Evolutionary conservation across 495 filamentous ascomycete genomes (phyloP).

Genomic region (Arthonia radiata): DNA sequence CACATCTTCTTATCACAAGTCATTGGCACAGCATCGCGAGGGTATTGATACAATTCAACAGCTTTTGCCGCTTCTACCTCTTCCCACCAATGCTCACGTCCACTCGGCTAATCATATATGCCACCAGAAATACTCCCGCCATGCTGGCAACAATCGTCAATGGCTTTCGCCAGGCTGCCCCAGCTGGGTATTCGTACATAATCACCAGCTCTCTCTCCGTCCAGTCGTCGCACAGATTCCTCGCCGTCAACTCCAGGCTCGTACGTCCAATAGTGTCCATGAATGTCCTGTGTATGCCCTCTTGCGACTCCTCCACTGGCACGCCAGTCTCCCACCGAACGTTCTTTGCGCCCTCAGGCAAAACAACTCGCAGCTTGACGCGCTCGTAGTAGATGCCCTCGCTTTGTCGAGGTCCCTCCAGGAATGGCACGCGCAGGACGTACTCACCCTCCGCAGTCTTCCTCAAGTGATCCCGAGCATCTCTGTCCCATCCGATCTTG

Average conservation of each 20-base stretch:
- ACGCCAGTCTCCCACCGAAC: slow-evolving; percentile 39
- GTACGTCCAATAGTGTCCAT: slow-evolving; percentile 86
- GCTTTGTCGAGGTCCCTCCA: slow-evolving; percentile 65
- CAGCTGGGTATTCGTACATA: slow-evolving; percentile 63
- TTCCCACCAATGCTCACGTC: slow-evolving; percentile 38
- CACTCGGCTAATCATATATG: slow-evolving; percentile 52
- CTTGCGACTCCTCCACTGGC: slow-evolving; percentile 26
- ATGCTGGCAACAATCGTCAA: slow-evolving; percentile 54
- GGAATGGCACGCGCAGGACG: slow-evolving; percentile 83
- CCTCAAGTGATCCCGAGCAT: slow-evolving; percentile 50
- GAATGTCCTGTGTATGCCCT: slow-evolving; percentile 53
- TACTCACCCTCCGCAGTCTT: slow-evolving; percentile 30
- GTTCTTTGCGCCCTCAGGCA: slow-evolving; percentile 77
- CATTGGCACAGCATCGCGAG: too few species aligned
- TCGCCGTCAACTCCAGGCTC: slow-evolving; percentile 51
- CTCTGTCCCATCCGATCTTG: slow-evolving; percentile 79
- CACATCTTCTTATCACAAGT: too few species aligned
- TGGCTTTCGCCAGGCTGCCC: slow-evolving; percentile 63
- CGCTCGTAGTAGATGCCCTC: slow-evolving; percentile 74
- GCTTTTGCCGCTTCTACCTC: too few species aligned
- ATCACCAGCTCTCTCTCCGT: slow-evolving; percentile 58
- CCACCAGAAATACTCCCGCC: slow-evolving; percentile 44
- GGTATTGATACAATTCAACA: too few species aligned
- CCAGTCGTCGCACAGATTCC: slow-evolving; percentile 71
- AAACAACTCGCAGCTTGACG: slow-evolving; percentile 52